Conservation (phyloP, 768 basidiomycete species). For the Crucibulum laeve region DNA sequence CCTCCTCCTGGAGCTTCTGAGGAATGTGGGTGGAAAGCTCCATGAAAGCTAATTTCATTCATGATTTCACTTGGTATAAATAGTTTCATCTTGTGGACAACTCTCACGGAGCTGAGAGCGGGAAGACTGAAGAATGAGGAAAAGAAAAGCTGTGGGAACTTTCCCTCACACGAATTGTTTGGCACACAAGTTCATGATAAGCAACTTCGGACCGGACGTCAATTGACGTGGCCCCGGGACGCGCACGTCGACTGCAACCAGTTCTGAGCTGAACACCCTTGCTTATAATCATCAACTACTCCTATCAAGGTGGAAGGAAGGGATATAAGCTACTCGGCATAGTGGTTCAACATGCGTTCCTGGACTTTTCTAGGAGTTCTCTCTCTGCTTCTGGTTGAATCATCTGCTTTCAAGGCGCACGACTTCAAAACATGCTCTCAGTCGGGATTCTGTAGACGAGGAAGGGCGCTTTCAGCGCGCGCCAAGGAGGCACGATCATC, state of each 20-base stretch:
- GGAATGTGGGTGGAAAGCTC: too few relatives aligned
- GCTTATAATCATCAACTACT: background rate
- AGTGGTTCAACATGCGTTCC: constrained; percentile 26
- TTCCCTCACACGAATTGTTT: too few relatives aligned
- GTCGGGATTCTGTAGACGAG: constrained; percentile 86
- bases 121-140: too few relatives aligned
- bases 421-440: constrained; percentile 97
- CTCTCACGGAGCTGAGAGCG: too few relatives aligned
- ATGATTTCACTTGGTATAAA: too few relatives aligned
- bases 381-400: constrained; percentile 27
- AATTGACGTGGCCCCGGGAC: background rate
- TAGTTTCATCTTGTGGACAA: too few relatives aligned
- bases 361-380: constrained; percentile 30
- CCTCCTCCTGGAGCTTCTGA: too few relatives aligned
- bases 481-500: constrained; percentile 50
- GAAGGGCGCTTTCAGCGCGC: constrained; percentile 77
- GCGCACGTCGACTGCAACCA: background rate
- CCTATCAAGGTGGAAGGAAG: background rate
- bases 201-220: background rate
- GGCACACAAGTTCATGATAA: too few relatives aligned
- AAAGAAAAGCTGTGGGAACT: too few relatives aligned
- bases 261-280: too few relatives aligned
- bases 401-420: constrained; percentile 63
- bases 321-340: background rate
- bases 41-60: too few relatives aligned